Conservation (phyloP, 768 basidiomycete species). For the Tricholoma hemisulphureum region DNA sequence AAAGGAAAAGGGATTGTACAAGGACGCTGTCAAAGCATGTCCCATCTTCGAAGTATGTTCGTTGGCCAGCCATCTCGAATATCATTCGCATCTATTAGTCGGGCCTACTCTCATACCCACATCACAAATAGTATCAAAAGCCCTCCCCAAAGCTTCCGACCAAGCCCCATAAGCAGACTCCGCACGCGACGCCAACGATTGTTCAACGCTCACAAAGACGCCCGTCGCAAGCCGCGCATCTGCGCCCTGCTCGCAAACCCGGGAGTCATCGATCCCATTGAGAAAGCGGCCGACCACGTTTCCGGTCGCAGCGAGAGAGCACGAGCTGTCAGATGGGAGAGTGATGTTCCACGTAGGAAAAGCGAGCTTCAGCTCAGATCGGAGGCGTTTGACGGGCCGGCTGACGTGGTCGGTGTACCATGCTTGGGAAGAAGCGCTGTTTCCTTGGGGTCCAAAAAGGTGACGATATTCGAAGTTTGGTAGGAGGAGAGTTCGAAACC, state of each 20-base stretch:
- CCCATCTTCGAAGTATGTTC: too few species aligned
- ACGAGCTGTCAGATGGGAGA: constrained; percentile 40
- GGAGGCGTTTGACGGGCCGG: constrained; percentile 38
- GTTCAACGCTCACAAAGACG: constrained; percentile 45
- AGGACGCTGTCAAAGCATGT: too few species aligned
- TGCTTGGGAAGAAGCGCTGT: constrained; percentile 19
- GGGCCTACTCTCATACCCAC: background rate
- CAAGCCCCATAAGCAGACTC: constrained; percentile 30
- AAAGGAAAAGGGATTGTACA: too few species aligned
- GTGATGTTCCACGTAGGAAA: constrained; percentile 40
- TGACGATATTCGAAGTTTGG: too few species aligned
- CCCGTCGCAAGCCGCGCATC: constrained; percentile 28
- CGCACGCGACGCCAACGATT: constrained; percentile 26
- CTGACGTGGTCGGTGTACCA: constrained; percentile 40
- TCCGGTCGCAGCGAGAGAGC: constrained; percentile 41
- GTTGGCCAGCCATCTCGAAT: too few species aligned
- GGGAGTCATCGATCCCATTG: constrained; percentile 32
- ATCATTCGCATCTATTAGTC: background rate
- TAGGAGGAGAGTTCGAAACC: constrained; percentile 2
- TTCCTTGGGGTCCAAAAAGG: constrained; percentile 11
- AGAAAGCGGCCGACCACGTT: constrained; percentile 46
- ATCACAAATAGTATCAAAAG: constrained; percentile 23
- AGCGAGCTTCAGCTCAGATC: constrained; percentile 21
- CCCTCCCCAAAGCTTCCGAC: constrained; percentile 31
- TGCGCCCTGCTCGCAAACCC: constrained; percentile 32